A percentile compares a stretch with the other conserved stretches of the same genome.
phyloP scores from a whole-genome alignment of 78 protist species.

The Dictyostelium citrinum region DNA sequence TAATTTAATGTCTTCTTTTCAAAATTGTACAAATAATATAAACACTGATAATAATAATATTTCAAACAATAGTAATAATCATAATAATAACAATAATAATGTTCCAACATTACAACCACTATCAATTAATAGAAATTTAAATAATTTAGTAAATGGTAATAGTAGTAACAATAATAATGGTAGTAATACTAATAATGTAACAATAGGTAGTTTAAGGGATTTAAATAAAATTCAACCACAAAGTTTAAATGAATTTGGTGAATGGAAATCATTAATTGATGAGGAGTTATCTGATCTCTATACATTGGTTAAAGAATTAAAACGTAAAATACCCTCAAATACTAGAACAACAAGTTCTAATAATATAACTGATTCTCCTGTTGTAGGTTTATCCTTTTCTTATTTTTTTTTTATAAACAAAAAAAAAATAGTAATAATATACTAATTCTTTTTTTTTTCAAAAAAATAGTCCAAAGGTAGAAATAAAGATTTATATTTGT shows the following conservation, averaged over 20 bases:
- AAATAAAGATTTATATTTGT: slow-evolving; percentile 13
- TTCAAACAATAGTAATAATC: background rate
- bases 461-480: background rate
- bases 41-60: background rate
- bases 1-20: background rate
- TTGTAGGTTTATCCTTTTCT: background rate
- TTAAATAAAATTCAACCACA: background rate
- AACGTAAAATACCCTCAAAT: background rate
- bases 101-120: background rate
- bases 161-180: background rate
- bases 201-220: background rate
- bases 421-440: background rate
- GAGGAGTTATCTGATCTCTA: slow-evolving; percentile 34
- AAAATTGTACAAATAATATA: background rate
- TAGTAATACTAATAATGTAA: background rate
- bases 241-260: slow-evolving; percentile 14
- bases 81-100: background rate
- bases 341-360: background rate
- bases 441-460: background rate
- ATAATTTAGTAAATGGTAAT: background rate
- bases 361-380: background rate
- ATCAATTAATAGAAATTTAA: background rate
- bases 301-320: slow-evolving; percentile 31
- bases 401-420: no score
- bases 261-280: slow-evolving; percentile 52